Conservation (phyloP, 768 basidiomycete genomes). For the Agrocybe pediades region DNA sequence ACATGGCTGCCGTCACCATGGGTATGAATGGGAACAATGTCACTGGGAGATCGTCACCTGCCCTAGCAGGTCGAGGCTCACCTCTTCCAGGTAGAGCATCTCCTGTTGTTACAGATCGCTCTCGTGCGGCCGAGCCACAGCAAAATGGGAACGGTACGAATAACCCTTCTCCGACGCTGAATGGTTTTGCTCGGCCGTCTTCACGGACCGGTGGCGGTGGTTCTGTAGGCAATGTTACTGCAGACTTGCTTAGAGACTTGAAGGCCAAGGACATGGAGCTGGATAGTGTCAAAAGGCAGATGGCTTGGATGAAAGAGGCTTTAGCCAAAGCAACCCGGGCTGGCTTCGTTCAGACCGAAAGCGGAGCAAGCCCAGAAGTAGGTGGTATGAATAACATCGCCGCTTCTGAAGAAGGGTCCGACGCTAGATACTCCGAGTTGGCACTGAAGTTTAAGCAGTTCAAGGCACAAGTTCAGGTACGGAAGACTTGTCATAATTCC, state of each 20-base stretch:
- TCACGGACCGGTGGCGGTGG: slow-evolving; percentile 44
- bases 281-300: slow-evolving; percentile 72
- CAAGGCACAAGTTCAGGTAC: slow-evolving; percentile 82
- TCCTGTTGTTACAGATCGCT: slow-evolving; percentile 51
- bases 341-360: slow-evolving; percentile 72
- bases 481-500: slow-evolving; percentile 20
- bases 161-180: slow-evolving; percentile 46
- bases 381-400: slow-evolving; percentile 23
- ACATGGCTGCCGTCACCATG: slow-evolving; percentile 58
- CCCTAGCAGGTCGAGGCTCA: slow-evolving; percentile 34
- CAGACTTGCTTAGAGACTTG: slow-evolving; percentile 78
- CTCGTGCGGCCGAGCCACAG: slow-evolving; percentile 42
- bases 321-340: slow-evolving; percentile 72
- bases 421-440: slow-evolving; percentile 64
- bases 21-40: slow-evolving; percentile 42
- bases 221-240: slow-evolving; percentile 69
- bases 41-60: slow-evolving; percentile 36
- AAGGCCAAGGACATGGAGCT: slow-evolving; percentile 84
- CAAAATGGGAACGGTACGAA: slow-evolving; percentile 46
- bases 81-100: slow-evolving; percentile 37
- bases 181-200: slow-evolving; percentile 48
- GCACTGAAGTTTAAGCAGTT: slow-evolving; percentile 86
- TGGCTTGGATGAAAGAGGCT: slow-evolving; percentile 85
- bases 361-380: slow-evolving; percentile 45
- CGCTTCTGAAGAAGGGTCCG: slow-evolving; percentile 40